These are phyloP conservation scores for Jasminum sambac DNA, from an alignment of 257 asterid genomes.

Conservation along the genomic window DNA sequence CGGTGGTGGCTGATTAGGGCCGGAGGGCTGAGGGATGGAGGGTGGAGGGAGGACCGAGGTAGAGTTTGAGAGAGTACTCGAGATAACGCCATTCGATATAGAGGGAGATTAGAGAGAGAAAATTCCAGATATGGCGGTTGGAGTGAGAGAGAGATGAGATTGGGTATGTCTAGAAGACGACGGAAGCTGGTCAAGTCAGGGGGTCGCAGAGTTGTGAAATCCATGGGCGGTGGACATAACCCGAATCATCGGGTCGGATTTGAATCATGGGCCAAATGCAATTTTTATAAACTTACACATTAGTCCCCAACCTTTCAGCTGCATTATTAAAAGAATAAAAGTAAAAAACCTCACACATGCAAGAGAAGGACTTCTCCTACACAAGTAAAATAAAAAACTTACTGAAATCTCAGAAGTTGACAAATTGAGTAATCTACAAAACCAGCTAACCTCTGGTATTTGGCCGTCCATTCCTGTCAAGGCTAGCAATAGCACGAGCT, in stretches of 20 bases:
- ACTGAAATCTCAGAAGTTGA: too few relatives aligned
- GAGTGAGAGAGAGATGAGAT: conserved; percentile 4
- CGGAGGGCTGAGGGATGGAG: conserved; percentile 28
- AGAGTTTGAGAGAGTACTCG: conserved; percentile 42
- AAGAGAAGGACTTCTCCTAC: too few relatives aligned
- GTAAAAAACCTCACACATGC: too few relatives aligned
- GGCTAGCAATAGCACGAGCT: too few relatives aligned
- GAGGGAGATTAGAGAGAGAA: not conserved
- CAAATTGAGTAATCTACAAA: too few relatives aligned
- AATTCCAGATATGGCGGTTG: not conserved
- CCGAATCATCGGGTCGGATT: not conserved
- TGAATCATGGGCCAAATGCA: too few relatives aligned
- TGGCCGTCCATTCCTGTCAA: too few relatives aligned
- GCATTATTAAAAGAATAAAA: too few relatives aligned
- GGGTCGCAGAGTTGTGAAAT: not conserved
- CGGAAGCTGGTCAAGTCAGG: not conserved
- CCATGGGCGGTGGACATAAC: not conserved
- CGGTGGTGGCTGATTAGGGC: conserved; percentile 43
- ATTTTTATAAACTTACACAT: not conserved
- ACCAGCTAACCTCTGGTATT: too few relatives aligned
- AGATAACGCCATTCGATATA: conserved; percentile 40
- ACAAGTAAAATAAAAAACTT: too few relatives aligned
- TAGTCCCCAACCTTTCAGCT: not conserved
- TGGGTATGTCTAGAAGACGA: not conserved
- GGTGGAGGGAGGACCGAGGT: conserved; percentile 28